Conservation (phyloP, 148 eudicot species). For the Rhododendron kiyosumense region DNA sequence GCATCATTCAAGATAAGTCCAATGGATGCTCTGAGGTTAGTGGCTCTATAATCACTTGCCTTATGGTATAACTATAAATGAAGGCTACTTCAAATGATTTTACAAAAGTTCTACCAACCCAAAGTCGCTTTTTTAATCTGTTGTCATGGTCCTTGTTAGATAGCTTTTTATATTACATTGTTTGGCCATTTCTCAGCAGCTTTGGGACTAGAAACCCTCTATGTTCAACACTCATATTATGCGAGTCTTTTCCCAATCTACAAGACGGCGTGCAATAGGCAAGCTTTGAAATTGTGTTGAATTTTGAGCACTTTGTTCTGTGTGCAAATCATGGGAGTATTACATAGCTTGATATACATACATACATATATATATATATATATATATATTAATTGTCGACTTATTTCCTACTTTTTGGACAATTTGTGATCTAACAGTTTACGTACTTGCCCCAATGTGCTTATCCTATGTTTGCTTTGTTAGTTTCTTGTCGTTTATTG, state of each 20-base stretch:
- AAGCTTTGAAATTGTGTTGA: background rate
- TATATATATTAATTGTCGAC: background rate
- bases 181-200: background rate
- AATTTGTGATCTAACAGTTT: background rate
- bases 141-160: background rate
- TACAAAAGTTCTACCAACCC: background rate
- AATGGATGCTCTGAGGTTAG: constrained; percentile 36
- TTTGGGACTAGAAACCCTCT: background rate
- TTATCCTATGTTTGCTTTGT: background rate
- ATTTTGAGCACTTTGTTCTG: background rate
- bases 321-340: background rate
- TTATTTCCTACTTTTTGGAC: background rate
- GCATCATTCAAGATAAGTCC: constrained; percentile 39
- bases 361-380: no score
- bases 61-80: background rate
- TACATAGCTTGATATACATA: background rate
- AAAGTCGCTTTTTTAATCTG: background rate
- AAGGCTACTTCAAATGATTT: background rate
- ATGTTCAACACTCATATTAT: background rate
- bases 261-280: background rate
- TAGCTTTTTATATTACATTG: background rate
- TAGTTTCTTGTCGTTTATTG: background rate
- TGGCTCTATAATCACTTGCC: background rate
- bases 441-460: background rate
- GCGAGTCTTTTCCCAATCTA: background rate